Percentiles rank a stretch among this genome's conserved stretches.
Conservation (phyloP, 106 monocot species). For the Cymbidium sinense region DNA sequence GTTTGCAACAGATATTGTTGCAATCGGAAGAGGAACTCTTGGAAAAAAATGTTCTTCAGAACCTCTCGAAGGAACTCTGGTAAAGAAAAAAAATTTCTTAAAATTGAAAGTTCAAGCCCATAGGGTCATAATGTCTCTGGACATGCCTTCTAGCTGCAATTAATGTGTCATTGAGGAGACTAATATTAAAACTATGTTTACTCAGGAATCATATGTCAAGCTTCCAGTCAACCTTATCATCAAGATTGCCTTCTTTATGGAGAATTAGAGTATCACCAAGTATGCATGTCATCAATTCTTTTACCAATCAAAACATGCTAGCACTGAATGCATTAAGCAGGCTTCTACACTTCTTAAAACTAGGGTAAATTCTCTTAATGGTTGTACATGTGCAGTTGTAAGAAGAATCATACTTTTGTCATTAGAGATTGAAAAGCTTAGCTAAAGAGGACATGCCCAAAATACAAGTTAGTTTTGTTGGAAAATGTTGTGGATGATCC, state of each 20-base stretch:
- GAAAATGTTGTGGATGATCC: conserved; percentile 68
- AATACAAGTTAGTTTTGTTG: conserved; percentile 82
- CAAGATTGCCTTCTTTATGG: conserved; percentile 76
- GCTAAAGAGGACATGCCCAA: conserved; percentile 46
- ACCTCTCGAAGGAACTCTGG: conserved; percentile 36
- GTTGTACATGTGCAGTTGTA: conserved; percentile 51
- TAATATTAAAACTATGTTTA: conserved; percentile 44
- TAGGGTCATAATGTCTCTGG: conserved; percentile 73
- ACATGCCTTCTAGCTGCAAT: conserved; percentile 82
- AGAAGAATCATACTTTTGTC: conserved; percentile 58
- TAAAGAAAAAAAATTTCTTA: conserved; percentile 72
- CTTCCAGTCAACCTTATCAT: conserved; percentile 63
- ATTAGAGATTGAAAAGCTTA: conserved; percentile 75
- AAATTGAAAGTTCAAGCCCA: conserved; percentile 94
- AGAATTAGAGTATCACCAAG: conserved; percentile 56
- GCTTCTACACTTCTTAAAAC: conserved; percentile 65
- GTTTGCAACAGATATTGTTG: conserved; percentile 73
- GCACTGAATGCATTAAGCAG: conserved; percentile 78
- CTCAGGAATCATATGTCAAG: conserved; percentile 56
- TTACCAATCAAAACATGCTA: conserved; percentile 62
- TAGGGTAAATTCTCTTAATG: conserved; percentile 62
- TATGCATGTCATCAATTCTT: conserved; percentile 54
- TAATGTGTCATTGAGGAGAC: conserved; percentile 40
- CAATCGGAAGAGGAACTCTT: conserved; percentile 91
- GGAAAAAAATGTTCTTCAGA: conserved; percentile 46